These are phyloP conservation scores for Zalerion maritima DNA, from an alignment of 495 filamentous ascomycete species.

Conservation along the genomic window DNA sequence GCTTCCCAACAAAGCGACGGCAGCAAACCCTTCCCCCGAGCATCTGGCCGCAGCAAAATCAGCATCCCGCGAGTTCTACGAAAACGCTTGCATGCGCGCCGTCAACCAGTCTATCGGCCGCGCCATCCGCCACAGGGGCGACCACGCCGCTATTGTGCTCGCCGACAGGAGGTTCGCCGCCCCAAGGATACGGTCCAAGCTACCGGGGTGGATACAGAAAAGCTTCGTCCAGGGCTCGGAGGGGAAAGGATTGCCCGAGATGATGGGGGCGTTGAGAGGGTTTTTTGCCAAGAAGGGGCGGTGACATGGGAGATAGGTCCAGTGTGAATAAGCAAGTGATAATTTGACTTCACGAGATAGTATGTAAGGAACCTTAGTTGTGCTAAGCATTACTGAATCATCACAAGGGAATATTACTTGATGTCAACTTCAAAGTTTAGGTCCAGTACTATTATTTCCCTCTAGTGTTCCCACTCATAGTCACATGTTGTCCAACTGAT, in stretches of 20 bases:
- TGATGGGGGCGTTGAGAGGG: constrained; percentile 37
- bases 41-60: constrained; percentile 37
- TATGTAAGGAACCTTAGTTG: too few relatives aligned
- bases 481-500: too few relatives aligned
- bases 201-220: constrained; percentile 77
- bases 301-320: too few relatives aligned
- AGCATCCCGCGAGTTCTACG: constrained; percentile 70
- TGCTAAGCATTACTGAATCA: too few relatives aligned
- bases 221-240: constrained; percentile 36
- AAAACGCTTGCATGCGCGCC: constrained; percentile 90
- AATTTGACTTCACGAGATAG: too few relatives aligned
- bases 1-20: constrained; percentile 2
- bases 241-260: constrained; percentile 31
- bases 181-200: constrained; percentile 54
- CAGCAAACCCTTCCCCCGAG: constrained; percentile 7
- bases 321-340: too few relatives aligned
- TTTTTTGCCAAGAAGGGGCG: constrained; percentile 47
- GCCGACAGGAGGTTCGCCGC: constrained; percentile 63
- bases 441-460: too few relatives aligned
- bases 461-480: too few relatives aligned
- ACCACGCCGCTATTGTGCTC: constrained; percentile 83
- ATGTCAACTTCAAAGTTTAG: too few relatives aligned
- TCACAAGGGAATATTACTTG: too few relatives aligned
- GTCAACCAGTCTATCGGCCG: constrained; percentile 94
- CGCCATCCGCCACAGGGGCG: constrained; percentile 73